Base-by-base conservation (phyloP, 345 rosid species). In the Ceriops zippeliana region DNA sequence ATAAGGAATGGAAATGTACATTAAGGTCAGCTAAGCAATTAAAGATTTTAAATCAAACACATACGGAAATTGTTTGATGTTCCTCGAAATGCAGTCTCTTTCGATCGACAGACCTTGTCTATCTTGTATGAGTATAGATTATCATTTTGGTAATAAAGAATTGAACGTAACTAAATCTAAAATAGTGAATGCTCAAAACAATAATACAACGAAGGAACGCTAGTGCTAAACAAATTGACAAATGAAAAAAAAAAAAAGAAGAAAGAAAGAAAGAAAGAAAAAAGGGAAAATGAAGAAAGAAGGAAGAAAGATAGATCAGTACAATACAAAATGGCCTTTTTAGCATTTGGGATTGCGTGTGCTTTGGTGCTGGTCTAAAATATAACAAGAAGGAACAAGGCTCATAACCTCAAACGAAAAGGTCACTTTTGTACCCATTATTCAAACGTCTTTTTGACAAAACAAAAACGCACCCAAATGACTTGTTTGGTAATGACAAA, bases 351-450 rank as follows among this genome's bases (percentile, higher is more conserved):
- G 47, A 42, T 42, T 42, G 17, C 47, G 47, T 42, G 17, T 42
- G 47, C 47, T 13, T 4, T 37, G 15, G 15, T 10, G 46, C 46
- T 9, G 46, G 5, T 42, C 49, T 3, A 11, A 13, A 42, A 15
- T 11, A 15, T 11, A 7, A 53, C 13, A 5, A 53, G 28, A 21
- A 10, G 3, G 34, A 31, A 66, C 5, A 9, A 21, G 30, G 52
- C 19, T 6, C 5, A 11, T 30, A 35, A 22, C 5, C 15, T 49
- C 6, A 26, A 42, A n/a, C 7, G 24, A 63, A 70, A 73, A 65
- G 76, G 68, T 49, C 5, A 17, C 27, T 64, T 78, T 73, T 73
- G 78, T 66, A 63, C 70, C 56, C 67, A 37, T 73, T 15, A 5
- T 52, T 47, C 15, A 8, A 46, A 28, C 38, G 27, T 42, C 21